Evolutionary conservation across 2,329 filamentous ascomycete species (phyloP).

Genomic region (Colletotrichum gloeosporioides): DNA sequence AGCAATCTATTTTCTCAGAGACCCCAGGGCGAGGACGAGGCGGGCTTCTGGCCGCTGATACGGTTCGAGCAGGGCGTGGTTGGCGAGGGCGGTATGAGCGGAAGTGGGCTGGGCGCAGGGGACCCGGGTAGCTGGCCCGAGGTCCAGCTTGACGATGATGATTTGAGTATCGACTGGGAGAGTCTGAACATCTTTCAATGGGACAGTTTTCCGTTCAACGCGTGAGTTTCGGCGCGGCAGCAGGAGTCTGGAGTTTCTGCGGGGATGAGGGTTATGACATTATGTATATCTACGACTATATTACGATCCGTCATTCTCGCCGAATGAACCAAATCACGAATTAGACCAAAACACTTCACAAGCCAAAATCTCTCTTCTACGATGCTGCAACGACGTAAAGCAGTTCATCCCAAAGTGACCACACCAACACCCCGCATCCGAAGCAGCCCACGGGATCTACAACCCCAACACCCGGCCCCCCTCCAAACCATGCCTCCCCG

Average conservation of each 20-base stretch:
- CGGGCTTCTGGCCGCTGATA: background rate
- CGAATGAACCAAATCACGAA: background rate
- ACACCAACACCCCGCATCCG: background rate
- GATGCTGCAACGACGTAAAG: background rate
- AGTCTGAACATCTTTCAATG: background rate
- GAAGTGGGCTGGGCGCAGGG: background rate
- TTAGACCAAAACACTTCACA: background rate
- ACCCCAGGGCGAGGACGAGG: background rate
- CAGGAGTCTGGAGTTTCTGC: background rate
- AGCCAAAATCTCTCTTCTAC: background rate
- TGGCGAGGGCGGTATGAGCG: accelerated
- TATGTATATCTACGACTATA: background rate
- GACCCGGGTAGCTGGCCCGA: background rate
- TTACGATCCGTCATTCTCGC: background rate
- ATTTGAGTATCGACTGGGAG: background rate
- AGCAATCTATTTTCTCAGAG: background rate
- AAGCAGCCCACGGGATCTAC: background rate
- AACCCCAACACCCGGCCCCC: background rate
- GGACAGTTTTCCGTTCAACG: background rate
- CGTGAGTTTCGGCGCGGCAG: background rate
- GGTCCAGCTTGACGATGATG: background rate
- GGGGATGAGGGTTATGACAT: background rate
- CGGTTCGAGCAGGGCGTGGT: background rate
- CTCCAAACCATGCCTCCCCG: background rate
- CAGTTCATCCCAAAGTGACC: background rate